Evolutionary conservation across 495 filamentous ascomycete genomes (phyloP).

Genomic region (Penicillium cataractarum): DNA sequence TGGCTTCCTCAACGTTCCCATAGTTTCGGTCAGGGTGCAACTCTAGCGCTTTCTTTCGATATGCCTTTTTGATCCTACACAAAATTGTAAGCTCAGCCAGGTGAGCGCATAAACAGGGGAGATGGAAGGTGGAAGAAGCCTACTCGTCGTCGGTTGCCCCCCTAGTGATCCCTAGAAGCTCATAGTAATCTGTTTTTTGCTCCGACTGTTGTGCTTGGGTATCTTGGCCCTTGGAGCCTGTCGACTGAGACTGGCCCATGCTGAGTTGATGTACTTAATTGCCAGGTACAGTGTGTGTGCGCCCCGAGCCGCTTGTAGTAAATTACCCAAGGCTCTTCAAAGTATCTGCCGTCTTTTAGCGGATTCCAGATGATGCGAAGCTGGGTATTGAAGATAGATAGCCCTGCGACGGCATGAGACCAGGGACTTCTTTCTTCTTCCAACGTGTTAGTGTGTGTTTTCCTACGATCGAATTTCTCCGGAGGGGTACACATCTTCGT

Average conservation of each 20-base stretch:
- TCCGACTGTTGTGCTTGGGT: constrained; percentile 26
- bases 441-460: neutral
- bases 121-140: constrained; percentile 28
- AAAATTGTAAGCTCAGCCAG: neutral
- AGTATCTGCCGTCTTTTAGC: neutral
- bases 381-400: neutral
- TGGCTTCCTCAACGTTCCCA: constrained; percentile 80
- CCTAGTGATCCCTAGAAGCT: constrained; percentile 74
- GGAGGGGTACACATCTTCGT: no score
- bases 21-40: constrained; percentile 95
- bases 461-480: neutral
- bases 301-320: neutral
- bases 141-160: constrained; percentile 84
- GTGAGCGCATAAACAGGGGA: neutral
- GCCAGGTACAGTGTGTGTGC: no score
- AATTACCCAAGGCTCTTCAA: neutral
- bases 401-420: neutral
- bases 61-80: constrained; percentile 87
- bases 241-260: constrained; percentile 87
- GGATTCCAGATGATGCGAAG: neutral
- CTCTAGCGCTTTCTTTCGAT: constrained; percentile 86
- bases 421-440: neutral
- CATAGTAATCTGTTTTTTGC: constrained; percentile 86
- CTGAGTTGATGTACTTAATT: neutral
- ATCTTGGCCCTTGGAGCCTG: constrained; percentile 40